Base-by-base conservation (phyloP, 768 basidiomycete genomes). In the Suillus discolor region DNA sequence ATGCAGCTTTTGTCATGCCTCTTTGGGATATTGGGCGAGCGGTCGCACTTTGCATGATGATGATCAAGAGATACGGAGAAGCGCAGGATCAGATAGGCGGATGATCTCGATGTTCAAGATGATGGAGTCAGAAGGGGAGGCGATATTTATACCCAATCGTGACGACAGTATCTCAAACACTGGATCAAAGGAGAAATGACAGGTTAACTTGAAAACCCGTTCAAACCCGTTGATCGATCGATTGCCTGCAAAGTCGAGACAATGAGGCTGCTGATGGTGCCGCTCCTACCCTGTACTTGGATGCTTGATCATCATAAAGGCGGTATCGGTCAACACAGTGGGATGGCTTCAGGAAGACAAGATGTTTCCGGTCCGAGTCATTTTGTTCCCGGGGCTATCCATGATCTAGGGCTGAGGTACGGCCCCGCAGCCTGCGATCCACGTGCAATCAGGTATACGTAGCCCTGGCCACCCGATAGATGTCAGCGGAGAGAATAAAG, bases 31-130 rank as follows among this genome's bases (percentile, higher is more conserved):
- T 54, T 53, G 66, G 71, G 64, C 67, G 65, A 71, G 71, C 68
- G 77, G 31, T 61, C 66, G 71, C 72, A 71, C 73, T 68, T 73
- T 73, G 69, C 71, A 66, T 55, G 54, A 36, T 61, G 63, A 34
- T 38, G 36, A 20, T 45, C 15, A 44, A 38, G 51, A 34, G 63
- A 39, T 61, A 47, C 31, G 57, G 41, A 62, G 49, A 62, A 60
- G 67, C 53, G 67, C 62, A 34, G 64, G 49, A 68, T 69, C 66
- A 41, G 62, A 68, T 69, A 54, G 68, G 71, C 60, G 57, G 55
- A 64, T 65, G 67, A 47, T 65, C 60, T 51, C 38, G 57, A 47
- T 31, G 28, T 53, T 28, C 49, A 49, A 65, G 61, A 28, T 31
- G 31, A 31, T 31, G 31, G 62, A 15, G 36, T 38, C 55, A 23